phyloP scores from a whole-genome alignment of 768 basidiomycete genomes.

The Lepiota subincarnata region DNA sequence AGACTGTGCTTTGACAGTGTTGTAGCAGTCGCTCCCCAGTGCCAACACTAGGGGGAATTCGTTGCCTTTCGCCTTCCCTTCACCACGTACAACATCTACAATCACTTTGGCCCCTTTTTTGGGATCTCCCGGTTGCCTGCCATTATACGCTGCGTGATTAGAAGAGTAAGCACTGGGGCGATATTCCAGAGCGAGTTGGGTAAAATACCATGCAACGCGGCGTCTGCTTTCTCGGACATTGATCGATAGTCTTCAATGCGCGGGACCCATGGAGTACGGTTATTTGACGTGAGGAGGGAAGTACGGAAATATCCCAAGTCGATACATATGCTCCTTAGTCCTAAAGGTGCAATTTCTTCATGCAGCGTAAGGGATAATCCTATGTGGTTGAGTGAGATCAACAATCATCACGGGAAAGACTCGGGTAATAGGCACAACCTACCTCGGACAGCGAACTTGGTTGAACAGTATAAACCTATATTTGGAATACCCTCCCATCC shows the following conservation, averaged over 20 bases:
- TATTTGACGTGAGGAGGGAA: constrained; percentile 23
- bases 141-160: constrained; percentile 23
- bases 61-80: constrained; percentile 28
- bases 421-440: not conserved
- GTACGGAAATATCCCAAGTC: constrained; percentile 41
- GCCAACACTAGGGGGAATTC: constrained; percentile 23
- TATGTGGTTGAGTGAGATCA: constrained; percentile 3
- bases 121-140: constrained; percentile 35
- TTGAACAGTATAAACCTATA: constrained; percentile 33
- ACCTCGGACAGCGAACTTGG: constrained; percentile 37
- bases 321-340: constrained; percentile 32
- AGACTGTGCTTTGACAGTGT: constrained; percentile 18
- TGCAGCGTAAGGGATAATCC: constrained; percentile 29
- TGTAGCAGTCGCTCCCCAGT: constrained; percentile 29
- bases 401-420: not conserved
- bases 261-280: constrained; percentile 24
- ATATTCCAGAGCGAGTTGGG: not conserved
- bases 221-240: constrained; percentile 21
- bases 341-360: constrained; percentile 34
- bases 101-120: constrained; percentile 30
- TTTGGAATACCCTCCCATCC: constrained; percentile 35
- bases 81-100: constrained; percentile 28
- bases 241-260: constrained; percentile 31
- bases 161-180: not conserved
- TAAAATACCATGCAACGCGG: constrained; percentile 22